Conservation (phyloP, 108 stramenopile species). For the Schizochytrium sp. region DNA sequence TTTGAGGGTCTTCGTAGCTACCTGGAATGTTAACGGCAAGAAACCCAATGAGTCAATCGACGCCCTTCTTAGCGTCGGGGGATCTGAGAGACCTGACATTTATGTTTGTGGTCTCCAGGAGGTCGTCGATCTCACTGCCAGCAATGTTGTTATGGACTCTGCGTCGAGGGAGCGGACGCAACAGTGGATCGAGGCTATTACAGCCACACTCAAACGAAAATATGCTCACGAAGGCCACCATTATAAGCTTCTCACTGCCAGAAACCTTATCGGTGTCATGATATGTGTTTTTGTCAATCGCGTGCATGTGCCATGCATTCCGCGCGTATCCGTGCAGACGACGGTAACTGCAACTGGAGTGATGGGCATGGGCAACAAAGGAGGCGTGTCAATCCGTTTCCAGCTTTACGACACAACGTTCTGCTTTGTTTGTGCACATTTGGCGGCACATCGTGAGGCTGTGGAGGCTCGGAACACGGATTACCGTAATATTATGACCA, state of each 20-base stretch:
- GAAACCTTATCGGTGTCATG: conserved; percentile 91
- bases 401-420: conserved; percentile 90
- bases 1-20: conserved; percentile 85
- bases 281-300: conserved; percentile 90
- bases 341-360: conserved; percentile 92
- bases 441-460: conserved; percentile 97
- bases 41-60: conserved; percentile 86
- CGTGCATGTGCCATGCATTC: conserved; percentile 78
- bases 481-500: conserved; percentile 85
- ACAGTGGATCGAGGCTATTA: conserved; percentile 87
- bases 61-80: conserved; percentile 81
- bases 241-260: conserved; percentile 71
- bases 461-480: conserved; percentile 94
- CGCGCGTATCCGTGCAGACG: conserved; percentile 74
- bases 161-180: conserved; percentile 87
- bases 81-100: conserved; percentile 57
- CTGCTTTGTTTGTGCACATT: conserved; percentile 93
- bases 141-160: conserved; percentile 96
- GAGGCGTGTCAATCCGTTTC: conserved; percentile 88
- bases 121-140: conserved; percentile 98
- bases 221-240: conserved; percentile 67
- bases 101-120: conserved; percentile 87
- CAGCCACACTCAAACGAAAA: conserved; percentile 78
- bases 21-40: conserved; percentile 99
- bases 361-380: conserved; percentile 99